Percentiles rank a stretch among this genome's conserved stretches.
These are phyloP conservation scores for Raphanus sativus DNA, from an alignment of 345 rosid genomes.

Conservation along the genomic window DNA sequence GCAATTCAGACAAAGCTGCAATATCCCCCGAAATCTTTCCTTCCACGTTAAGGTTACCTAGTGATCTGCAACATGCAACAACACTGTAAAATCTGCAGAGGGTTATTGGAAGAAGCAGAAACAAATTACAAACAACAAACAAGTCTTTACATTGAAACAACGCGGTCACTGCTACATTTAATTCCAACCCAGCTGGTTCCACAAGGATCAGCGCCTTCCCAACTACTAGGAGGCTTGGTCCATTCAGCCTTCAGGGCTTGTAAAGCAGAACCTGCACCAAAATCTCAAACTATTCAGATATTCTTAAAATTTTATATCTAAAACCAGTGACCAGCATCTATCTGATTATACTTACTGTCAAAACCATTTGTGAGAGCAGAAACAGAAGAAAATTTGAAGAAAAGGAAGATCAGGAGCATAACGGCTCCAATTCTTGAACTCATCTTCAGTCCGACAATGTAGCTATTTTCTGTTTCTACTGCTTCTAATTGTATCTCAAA, in stretches of 20 bases:
- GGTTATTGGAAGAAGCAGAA: neutral
- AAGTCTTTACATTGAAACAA: slow-evolving; percentile 50
- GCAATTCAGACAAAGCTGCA: slow-evolving; percentile 53
- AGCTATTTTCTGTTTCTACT: slow-evolving; percentile 7
- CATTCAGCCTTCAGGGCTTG: slow-evolving; percentile 43
- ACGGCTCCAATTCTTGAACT: slow-evolving; percentile 39
- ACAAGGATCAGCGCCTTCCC: slow-evolving; percentile 79
- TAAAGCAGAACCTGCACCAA: slow-evolving; percentile 49
- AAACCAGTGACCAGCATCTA: neutral
- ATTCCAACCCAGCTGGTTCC: slow-evolving; percentile 71
- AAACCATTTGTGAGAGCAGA: neutral
- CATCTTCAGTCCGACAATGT: slow-evolving; percentile 36
- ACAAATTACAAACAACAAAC: neutral
- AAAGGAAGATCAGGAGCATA: slow-evolving; percentile 31
- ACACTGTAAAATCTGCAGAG: neutral
- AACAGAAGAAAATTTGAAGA: neutral
- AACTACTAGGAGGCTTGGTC: slow-evolving; percentile 54
- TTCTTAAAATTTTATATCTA: neutral
- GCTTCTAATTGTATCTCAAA: neutral
- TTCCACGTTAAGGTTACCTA: slow-evolving; percentile 53
- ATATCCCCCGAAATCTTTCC: slow-evolving; percentile 65
- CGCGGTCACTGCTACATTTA: slow-evolving; percentile 48
- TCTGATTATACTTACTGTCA: neutral
- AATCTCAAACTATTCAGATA: neutral
- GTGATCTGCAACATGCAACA: slow-evolving; percentile 49